These are phyloP conservation scores for Maudiozyma saulgeensis DNA, from an alignment of 805 yeast genomes.

Conservation along the genomic window DNA sequence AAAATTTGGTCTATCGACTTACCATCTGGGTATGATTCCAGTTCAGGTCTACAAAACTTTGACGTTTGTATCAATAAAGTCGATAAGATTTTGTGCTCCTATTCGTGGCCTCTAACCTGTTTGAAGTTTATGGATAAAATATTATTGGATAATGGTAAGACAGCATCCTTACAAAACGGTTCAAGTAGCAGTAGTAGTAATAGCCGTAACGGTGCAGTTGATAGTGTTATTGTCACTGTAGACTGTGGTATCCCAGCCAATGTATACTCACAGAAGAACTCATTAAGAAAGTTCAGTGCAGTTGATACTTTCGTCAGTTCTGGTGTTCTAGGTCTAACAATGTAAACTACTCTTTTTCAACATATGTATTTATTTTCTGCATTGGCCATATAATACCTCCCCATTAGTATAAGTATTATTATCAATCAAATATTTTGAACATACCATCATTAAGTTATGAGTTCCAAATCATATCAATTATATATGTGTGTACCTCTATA, in stretches of 20 bases:
- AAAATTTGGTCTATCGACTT: conserved; percentile 53
- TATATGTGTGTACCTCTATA: no score
- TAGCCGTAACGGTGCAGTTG: not conserved
- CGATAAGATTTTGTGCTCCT: conserved; percentile 57
- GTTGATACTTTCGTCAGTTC: conserved; percentile 17
- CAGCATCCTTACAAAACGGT: not conserved
- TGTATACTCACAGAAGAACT: conserved; percentile 34
- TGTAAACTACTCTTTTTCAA: not conserved
- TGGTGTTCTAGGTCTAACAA: conserved; percentile 3
- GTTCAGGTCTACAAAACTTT: conserved; percentile 48
- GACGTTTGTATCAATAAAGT: conserved; percentile 33
- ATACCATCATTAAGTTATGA: no score
- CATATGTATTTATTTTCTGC: not conserved
- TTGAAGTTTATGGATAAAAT: conserved; percentile 3
- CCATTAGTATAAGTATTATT: no score
- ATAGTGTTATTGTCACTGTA: conserved; percentile 44
- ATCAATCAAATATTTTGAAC: no score
- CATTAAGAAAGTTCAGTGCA: conserved; percentile 40
- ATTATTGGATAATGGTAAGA: not conserved
- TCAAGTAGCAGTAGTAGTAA: not conserved
- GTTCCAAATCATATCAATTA: no score
- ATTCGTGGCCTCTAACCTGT: conserved; percentile 47
- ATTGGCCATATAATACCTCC: not conserved
- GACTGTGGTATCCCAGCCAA: conserved; percentile 65
- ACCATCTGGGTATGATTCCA: conserved; percentile 76